Base-by-base conservation (phyloP, 257 asterid species). In the Fraxinus pennsylvanica region DNA sequence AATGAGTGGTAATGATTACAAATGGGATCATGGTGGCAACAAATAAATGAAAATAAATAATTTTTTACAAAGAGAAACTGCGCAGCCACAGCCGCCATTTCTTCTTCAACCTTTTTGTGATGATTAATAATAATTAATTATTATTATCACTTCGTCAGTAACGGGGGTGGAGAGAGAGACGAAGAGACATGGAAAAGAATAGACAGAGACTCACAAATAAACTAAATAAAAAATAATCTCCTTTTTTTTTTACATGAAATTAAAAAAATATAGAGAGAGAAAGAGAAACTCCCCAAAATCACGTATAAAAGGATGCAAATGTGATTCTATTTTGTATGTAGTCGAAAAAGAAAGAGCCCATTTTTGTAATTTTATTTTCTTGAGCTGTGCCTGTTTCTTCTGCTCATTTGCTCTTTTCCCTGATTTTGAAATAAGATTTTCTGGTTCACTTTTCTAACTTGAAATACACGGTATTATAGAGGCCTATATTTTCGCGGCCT, bases 31-130 rank as follows among this genome's bases (percentile, higher is more conserved):
- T 83, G 90, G 83, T 78, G 69, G 87, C 68, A 81, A 82, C 82
- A 71, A 76, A 75, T 36, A 39, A 41, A 41, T 41, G 47, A 41
- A 39, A 70, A 54, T 80, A 63, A 74, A 3, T 35, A 47, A 38
- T n/a, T 63, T 7, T 66, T 7, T 52, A 15, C 30, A 78, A 22
- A 2, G 71, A 65, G 33, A 81, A 76, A 72, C 79, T 72, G 87
- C 89, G 94, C 94, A 89, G 94, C 88, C 92, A 85, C 85, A 84
- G 97, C 97, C 96, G 96, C 96, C 94, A 86, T 86, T 84, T 90
- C 77, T 69, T 43, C 73, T 70, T 67, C 73, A 43, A 59, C 76
- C 36, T 70, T 78, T 76, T 75, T 45, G 76, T 76, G 25, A 79
- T 81, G 72, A 79, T 85, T 71, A 86, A 59, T 77, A 65, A 63